phyloP scores from a whole-genome alignment of 768 basidiomycete genomes.

The Boletus barrowsii region DNA sequence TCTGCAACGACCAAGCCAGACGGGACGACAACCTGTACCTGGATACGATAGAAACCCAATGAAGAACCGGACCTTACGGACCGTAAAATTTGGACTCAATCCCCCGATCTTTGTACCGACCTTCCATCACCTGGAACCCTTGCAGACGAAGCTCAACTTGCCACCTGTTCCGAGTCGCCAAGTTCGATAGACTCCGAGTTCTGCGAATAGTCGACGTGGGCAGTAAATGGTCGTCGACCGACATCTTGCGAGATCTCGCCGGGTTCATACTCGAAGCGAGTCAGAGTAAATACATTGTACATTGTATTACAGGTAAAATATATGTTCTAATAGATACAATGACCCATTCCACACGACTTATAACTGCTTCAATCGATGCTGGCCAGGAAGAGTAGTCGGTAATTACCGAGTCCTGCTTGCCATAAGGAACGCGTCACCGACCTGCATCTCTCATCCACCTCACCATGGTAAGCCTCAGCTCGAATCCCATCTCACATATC shows the following conservation, averaged over 20 bases:
- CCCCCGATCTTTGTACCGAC: slow-evolving; percentile 78
- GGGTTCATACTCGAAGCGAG: slow-evolving; percentile 53
- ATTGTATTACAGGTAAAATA: slow-evolving; percentile 15
- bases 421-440: slow-evolving; percentile 24
- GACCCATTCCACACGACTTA: too few relatives aligned
- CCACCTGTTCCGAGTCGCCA: slow-evolving; percentile 87
- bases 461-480: slow-evolving; percentile 45
- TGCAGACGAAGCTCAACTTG: slow-evolving; percentile 35
- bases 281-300: slow-evolving; percentile 5
- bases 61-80: too few relatives aligned
- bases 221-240: slow-evolving; percentile 92
- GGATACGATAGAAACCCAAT: background rate
- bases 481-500: background rate
- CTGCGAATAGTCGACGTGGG: slow-evolving; percentile 94
- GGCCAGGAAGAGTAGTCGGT: slow-evolving; percentile 13
- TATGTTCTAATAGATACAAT: slow-evolving; percentile 10
- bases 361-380: too few relatives aligned
- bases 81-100: slow-evolving; percentile 93
- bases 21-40: slow-evolving; percentile 51
- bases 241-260: slow-evolving; percentile 87
- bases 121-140: slow-evolving; percentile 67
- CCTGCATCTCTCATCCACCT: slow-evolving; percentile 19
- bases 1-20: slow-evolving; percentile 88
- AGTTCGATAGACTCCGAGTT: slow-evolving; percentile 95
- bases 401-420: slow-evolving; percentile 15